Evolutionary conservation across 2,329 filamentous ascomycete genomes (phyloP), one percentile per base, ranked within the genome.

Genomic region (Gaeumannomyces tritici): DNA sequence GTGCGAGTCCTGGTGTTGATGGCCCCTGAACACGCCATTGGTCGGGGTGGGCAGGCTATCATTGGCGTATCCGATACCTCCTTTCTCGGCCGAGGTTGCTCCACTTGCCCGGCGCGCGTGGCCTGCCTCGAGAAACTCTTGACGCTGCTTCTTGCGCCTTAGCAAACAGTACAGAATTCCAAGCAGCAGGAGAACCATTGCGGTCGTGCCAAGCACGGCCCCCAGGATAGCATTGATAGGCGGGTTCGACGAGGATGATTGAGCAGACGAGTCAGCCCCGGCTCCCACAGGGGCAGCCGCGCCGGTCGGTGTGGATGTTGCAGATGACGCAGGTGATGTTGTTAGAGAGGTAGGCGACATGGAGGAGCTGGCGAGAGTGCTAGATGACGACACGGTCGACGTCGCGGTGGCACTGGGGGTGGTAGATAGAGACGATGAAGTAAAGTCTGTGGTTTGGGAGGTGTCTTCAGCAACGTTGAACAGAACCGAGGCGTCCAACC

Each of bases 131-230:
- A 74, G 71, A 62, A 80, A 80, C 60, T 78, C 75, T 62, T 78
- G 82, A 68, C 82, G 81, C 71, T 83, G 85, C 67, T 62, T 63
- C 33, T 83, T 80, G 64, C 80, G 81, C 70, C 84, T 81, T 28
- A 92, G 75, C 31, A 89, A 79, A 60, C 95, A 77, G 26, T 97
- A 80, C n/a, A 91, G 71, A 1, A 90, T 72, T 29, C 89, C 80
- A n/a, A 96, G 77, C 8, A 96, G 71, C 0, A 86, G 75, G 26
- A 89, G 86, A 61, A 91, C 77, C 24, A 89, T 91, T 61, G 90
- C 83, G 27, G 96, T 86, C n/a, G 88, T 86, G 15, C 93, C 92
- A 1, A 98, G 80, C 0, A 90, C 90, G 60, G 90, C 90, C 42
- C 90, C 93, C 1, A 97, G 81, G 31, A 96, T 88, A 9, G 85